A percentile compares a stretch with the other conserved stretches of the same genome.
Conservation (phyloP, 1,139 yeast genomes). For the Eremothecium sinecaudum region DNA sequence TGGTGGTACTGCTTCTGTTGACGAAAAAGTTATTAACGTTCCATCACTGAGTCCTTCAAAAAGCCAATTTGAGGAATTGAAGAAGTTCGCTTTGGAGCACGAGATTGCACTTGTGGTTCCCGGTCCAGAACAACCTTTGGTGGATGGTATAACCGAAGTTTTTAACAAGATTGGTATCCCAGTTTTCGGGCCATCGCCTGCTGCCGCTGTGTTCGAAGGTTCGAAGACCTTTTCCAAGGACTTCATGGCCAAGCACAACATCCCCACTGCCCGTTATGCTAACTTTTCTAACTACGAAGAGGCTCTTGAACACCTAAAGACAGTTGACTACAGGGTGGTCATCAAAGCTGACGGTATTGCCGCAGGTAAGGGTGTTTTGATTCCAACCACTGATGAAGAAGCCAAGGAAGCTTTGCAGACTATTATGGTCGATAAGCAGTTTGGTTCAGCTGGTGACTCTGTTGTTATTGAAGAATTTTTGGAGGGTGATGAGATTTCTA, state of each 20-base stretch:
- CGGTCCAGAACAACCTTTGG: conserved; percentile 98
- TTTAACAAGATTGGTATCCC: conserved; percentile 79
- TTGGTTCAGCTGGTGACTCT: conserved; percentile 92
- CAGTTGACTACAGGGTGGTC: conserved; percentile 68
- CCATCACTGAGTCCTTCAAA: conserved; percentile 50
- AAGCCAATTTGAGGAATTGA: conserved; percentile 49
- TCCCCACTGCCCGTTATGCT: conserved; percentile 87
- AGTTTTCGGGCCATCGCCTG: conserved; percentile 87
- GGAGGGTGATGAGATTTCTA: conserved; percentile 94
- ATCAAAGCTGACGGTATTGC: conserved; percentile 98
- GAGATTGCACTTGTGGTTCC: conserved; percentile 74
- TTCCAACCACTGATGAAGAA: conserved; percentile 77
- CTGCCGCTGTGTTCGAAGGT: conserved; percentile 94
- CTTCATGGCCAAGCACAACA: conserved; percentile 83
- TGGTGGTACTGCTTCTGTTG: conserved; percentile 67
- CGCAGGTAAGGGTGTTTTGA: conserved; percentile 96
- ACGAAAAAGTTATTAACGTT: conserved; percentile 56
- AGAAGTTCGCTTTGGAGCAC: conserved; percentile 61
- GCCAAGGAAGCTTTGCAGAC: conserved; percentile 77
- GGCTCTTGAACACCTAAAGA: conserved; percentile 62
- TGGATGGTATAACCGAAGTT: conserved; percentile 73
- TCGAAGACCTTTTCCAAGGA: conserved; percentile 91
- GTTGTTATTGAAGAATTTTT: conserved; percentile 93
- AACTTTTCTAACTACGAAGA: conserved; percentile 68
- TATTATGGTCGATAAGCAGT: conserved; percentile 82